Percentiles rank a stretch among this genome's conserved stretches.
phyloP scores from a whole-genome alignment of 768 basidiomycete species.

The Sporobolomyces pararoseus region DNA sequence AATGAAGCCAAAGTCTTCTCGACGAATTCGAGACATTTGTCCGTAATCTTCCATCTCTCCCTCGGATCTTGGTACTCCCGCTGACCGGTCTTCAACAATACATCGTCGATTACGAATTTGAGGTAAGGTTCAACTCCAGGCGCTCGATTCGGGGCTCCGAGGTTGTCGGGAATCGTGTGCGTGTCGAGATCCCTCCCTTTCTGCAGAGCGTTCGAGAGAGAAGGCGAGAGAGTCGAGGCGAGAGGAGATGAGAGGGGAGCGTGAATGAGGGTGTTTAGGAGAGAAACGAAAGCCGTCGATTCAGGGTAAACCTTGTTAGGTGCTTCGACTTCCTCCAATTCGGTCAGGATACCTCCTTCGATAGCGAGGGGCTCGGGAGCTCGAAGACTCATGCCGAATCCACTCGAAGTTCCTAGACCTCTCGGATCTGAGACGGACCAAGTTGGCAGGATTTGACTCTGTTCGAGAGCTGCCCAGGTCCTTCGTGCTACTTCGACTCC shows the following conservation, averaged over 20 bases:
- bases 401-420: conserved; percentile 3
- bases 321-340: conserved; percentile 82
- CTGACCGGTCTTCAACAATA: conserved; percentile 70
- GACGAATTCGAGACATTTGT: conserved; percentile 75
- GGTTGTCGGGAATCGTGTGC: conserved; percentile 71
- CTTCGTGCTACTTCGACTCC: conserved; percentile 77
- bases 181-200: conserved; percentile 60
- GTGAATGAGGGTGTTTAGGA: conserved; percentile 70
- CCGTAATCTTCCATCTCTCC: conserved; percentile 83
- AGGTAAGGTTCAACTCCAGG: conserved; percentile 72
- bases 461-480: conserved; percentile 80
- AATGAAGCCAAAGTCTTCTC: conserved; percentile 78
- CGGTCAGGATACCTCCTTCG: conserved; percentile 70
- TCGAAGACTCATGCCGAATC: conserved; percentile 44
- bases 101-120: conserved; percentile 82
- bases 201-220: conserved; percentile 48
- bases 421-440: conserved; percentile 50
- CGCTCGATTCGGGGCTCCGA: conserved; percentile 71
- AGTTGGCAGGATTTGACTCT: conserved; percentile 60
- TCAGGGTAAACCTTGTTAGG: conserved; percentile 74
- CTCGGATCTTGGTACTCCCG: conserved; percentile 70
- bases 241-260: conserved; percentile 47
- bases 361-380: conserved; percentile 58
- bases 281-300: conserved; percentile 78
- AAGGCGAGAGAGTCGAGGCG: conserved; percentile 12